phyloP scores from a whole-genome alignment of 2,329 filamentous ascomycete genomes.

The Cryoendolithus antarcticus region DNA sequence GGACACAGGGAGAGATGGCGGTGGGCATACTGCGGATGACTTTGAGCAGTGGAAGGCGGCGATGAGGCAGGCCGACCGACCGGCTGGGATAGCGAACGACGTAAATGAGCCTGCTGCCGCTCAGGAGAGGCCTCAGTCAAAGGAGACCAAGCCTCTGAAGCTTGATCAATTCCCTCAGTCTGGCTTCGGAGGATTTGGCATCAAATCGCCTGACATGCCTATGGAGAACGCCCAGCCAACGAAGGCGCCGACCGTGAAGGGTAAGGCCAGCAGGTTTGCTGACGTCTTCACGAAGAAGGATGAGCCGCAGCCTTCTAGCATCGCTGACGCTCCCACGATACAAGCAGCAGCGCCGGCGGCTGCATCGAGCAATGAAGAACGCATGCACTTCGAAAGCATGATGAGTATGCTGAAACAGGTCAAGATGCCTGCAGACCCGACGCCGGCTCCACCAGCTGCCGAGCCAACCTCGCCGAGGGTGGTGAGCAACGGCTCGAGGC shows the following conservation, averaged over 20 bases:
- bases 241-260: constrained; percentile 38
- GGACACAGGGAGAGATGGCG: constrained; percentile 23
- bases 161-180: constrained; percentile 61
- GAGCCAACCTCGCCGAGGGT: constrained; percentile 14
- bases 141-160: constrained; percentile 48
- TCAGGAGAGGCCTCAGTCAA: constrained; percentile 15
- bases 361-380: constrained; percentile 43
- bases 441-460: constrained; percentile 1
- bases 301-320: constrained; percentile 7
- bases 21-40: constrained; percentile 66
- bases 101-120: constrained; percentile 9
- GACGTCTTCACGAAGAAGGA: constrained; percentile 47
- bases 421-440: no score
- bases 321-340: constrained; percentile 6
- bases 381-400: constrained; percentile 62
- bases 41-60: constrained; percentile 93
- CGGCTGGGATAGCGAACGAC: constrained; percentile 8
- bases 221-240: constrained; percentile 21
- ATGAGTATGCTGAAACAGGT: constrained; percentile 54
- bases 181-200: constrained; percentile 55
- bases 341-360: constrained; percentile 4
- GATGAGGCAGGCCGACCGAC: constrained; percentile 44
- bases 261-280: constrained; percentile 74
- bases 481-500: constrained; percentile 14
- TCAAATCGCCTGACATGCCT: constrained; percentile 32